Evolutionary conservation across 1,284 basidiomycete species (phyloP).

Genomic region (Jaminaea rosea): DNA sequence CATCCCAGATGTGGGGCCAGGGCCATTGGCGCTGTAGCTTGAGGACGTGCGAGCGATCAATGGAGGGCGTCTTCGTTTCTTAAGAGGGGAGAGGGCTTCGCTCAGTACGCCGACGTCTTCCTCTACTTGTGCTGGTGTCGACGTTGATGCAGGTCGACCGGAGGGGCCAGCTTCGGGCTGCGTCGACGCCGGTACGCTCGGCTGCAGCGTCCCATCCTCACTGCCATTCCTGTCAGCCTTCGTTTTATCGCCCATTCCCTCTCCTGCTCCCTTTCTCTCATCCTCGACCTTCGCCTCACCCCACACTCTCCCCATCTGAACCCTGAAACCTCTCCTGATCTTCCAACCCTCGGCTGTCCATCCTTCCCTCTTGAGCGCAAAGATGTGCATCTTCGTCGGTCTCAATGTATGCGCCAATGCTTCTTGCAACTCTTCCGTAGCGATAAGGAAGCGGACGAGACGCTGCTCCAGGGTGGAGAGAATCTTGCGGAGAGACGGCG

Average conservation of each 20-base stretch:
- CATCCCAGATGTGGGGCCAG: background rate
- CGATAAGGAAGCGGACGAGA: conserved; percentile 4
- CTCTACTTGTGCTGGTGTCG: background rate
- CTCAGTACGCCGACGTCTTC: background rate
- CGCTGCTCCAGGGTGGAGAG: background rate
- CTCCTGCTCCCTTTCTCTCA: background rate
- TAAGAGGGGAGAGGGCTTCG: background rate
- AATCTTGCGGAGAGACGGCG: too few relatives aligned
- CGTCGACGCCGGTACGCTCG: background rate
- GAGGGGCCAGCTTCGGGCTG: background rate
- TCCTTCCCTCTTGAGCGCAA: background rate
- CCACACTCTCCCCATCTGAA: background rate
- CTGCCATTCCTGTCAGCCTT: too few relatives aligned
- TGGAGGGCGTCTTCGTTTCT: too few relatives aligned
- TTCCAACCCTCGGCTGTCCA: background rate
- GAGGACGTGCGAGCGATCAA: too few relatives aligned
- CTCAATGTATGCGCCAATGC: background rate
- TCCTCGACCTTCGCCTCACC: background rate
- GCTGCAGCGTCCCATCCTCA: too few relatives aligned
- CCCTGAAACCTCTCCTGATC: background rate
- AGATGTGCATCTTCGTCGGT: background rate
- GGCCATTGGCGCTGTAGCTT: too few relatives aligned
- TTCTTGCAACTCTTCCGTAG: background rate
- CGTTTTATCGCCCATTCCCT: background rate
- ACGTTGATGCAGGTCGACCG: background rate